phyloP scores from a whole-genome alignment of 2,329 filamentous ascomycete genomes.

The Penicillium vulpinum region DNA sequence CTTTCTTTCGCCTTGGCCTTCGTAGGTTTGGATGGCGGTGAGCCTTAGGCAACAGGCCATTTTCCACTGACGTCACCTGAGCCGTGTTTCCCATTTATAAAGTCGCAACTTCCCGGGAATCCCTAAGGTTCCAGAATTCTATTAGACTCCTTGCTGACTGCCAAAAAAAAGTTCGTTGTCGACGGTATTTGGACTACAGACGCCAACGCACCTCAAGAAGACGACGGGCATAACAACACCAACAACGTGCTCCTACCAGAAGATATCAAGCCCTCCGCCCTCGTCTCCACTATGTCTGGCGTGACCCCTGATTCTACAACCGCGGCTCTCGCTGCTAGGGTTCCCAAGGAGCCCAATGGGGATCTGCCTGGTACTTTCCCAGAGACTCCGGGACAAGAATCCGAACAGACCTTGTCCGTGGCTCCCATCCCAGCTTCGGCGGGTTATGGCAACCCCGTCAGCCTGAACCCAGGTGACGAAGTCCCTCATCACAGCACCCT shows the following conservation, averaged over 20 bases:
- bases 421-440: conserved; percentile 60
- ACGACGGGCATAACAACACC: conserved; percentile 77
- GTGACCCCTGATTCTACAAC: conserved; percentile 71
- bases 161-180: conserved; percentile 74
- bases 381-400: conserved; percentile 63
- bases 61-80: conserved; percentile 24
- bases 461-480: conserved; percentile 75
- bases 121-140: not conserved
- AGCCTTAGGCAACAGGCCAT: conserved; percentile 18
- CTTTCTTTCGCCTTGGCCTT: not conserved
- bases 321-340: conserved; percentile 55
- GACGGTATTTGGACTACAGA: conserved; percentile 89
- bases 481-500: conserved; percentile 68
- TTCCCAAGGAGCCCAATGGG: conserved; percentile 57
- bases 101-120: conserved; percentile 18
- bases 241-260: conserved; percentile 88
- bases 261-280: conserved; percentile 54
- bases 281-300: conserved; percentile 53
- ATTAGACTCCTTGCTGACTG: conserved; percentile 11
- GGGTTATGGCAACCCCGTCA: conserved; percentile 73
- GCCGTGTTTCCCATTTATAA: conserved; percentile 13
- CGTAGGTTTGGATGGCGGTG: conserved; percentile 23
- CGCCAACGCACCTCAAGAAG: conserved; percentile 75
- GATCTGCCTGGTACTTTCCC: conserved; percentile 68
- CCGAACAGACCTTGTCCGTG: conserved; percentile 46